Percentiles rank a stretch among this genome's conserved stretches.
Conservation (phyloP, 108 stramenopile genomes). For the Skeletonema tropicum region DNA sequence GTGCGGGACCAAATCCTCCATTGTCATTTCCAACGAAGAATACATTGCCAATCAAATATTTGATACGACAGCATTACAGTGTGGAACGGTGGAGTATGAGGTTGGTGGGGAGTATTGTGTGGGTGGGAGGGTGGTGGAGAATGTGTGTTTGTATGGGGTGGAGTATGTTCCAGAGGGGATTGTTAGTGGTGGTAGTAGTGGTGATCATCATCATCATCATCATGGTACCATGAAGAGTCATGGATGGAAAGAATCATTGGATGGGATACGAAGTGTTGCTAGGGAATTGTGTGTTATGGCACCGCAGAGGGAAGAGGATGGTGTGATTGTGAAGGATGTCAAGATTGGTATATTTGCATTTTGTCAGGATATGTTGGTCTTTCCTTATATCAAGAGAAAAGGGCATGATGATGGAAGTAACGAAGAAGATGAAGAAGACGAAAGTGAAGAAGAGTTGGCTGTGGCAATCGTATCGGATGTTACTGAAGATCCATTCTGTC, state of each 20-base stretch:
- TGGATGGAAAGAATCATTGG: conserved; percentile 40
- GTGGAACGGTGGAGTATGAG: conserved; percentile 75
- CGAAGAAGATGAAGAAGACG: conserved; percentile 39
- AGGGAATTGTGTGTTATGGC: conserved; percentile 16
- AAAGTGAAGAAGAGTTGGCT: conserved; percentile 37
- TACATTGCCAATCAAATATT: conserved; percentile 23
- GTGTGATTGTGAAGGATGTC: conserved; percentile 24
- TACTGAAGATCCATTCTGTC: conserved; percentile 74
- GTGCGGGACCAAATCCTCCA: conserved; percentile 53
- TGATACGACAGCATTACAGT: conserved; percentile 23
- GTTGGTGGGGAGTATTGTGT: conserved; percentile 73
- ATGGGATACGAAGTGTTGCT: conserved; percentile 33
- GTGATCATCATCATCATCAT: conserved; percentile 41
- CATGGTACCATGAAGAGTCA: conserved; percentile 26
- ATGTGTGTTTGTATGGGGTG: conserved; percentile 66
- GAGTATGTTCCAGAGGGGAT: conserved; percentile 43
- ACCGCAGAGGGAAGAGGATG: conserved; percentile 11
- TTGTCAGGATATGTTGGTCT: conserved; percentile 42
- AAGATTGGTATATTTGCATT: conserved; percentile 62
- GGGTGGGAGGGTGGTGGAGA: conserved; percentile 35
- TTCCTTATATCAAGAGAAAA: conserved; percentile 38
- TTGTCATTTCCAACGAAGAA: conserved; percentile 28
- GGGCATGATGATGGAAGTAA: not conserved
- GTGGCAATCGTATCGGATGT: conserved; percentile 79
- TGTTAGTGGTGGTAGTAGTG: conserved; percentile 33